Conservation (phyloP, 371 early-diverging fungal species). For the Conidiobolus incongruus region DNA sequence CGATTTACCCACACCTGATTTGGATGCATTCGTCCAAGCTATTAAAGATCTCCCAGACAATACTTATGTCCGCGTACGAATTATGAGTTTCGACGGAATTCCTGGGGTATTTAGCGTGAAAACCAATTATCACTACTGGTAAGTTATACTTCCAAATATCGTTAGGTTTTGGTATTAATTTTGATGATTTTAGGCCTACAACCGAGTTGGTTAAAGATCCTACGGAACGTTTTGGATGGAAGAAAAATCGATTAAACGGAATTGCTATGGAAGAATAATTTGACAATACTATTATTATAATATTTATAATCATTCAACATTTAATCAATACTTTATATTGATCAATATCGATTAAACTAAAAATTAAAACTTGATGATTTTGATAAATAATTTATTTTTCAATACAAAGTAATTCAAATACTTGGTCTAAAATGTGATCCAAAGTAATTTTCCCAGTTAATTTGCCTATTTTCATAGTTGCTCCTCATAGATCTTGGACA, state of each 20-base stretch:
- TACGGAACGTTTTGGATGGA: not conserved
- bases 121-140: conserved; percentile 62
- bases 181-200: conserved; percentile 2
- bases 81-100: conserved; percentile 54
- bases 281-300: too few relatives aligned
- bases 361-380: too few relatives aligned
- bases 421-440: conserved; percentile 49
- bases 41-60: conserved; percentile 39
- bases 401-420: conserved; percentile 64
- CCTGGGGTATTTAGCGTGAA: conserved; percentile 60
- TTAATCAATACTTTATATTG: too few relatives aligned
- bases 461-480: conserved; percentile 38
- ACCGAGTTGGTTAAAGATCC: conserved; percentile 1
- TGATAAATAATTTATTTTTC: conserved; percentile 28
- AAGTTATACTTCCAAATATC: conserved; percentile 12
- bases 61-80: conserved; percentile 61
- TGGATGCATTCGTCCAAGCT: conserved; percentile 33
- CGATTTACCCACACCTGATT: conserved; percentile 24
- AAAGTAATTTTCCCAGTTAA: conserved; percentile 55
- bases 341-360: too few relatives aligned
- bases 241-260: not conserved
- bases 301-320: too few relatives aligned
- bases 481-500: conserved; percentile 55
- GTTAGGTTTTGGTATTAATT: not conserved
- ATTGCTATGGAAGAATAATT: too few relatives aligned